phyloP scores from a whole-genome alignment of 1,284 basidiomycete species.

The Pterulicium gracile region DNA sequence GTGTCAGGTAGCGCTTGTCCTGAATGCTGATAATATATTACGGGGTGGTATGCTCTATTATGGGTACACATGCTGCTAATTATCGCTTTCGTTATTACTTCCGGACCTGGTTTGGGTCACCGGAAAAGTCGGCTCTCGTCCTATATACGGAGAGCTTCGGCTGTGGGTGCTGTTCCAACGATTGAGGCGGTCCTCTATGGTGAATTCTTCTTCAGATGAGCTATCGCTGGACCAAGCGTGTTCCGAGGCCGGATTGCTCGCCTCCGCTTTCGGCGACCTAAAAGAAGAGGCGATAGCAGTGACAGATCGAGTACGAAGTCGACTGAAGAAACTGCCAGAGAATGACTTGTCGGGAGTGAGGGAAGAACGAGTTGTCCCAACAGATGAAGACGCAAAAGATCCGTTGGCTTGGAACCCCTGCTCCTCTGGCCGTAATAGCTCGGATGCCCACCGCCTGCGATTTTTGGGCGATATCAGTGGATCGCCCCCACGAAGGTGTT shows the following conservation, averaged over 20 bases:
- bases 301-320: conserved; percentile 41
- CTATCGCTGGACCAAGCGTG: conserved; percentile 55
- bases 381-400: no score
- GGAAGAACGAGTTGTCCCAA: conserved; percentile 11
- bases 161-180: conserved; percentile 6
- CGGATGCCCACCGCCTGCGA: conserved; percentile 36
- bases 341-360: conserved; percentile 10
- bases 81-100: neutral
- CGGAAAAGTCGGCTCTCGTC: neutral
- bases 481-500: conserved; percentile 20
- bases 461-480: conserved; percentile 28
- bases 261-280: conserved; percentile 20
- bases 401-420: no score
- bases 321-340: conserved; percentile 26
- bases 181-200: conserved; percentile 15
- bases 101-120: neutral
- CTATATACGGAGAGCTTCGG: neutral
- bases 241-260: conserved; percentile 21
- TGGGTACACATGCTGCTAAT: no score
- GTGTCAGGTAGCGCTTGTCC: no score
- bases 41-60: no score
- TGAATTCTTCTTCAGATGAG: conserved; percentile 45
- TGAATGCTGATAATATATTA: no score
- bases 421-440: no score
- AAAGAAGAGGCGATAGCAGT: conserved; percentile 36